phyloP scores from a whole-genome alignment of 2,329 filamentous ascomycete species.

The Venturia pyrina region DNA sequence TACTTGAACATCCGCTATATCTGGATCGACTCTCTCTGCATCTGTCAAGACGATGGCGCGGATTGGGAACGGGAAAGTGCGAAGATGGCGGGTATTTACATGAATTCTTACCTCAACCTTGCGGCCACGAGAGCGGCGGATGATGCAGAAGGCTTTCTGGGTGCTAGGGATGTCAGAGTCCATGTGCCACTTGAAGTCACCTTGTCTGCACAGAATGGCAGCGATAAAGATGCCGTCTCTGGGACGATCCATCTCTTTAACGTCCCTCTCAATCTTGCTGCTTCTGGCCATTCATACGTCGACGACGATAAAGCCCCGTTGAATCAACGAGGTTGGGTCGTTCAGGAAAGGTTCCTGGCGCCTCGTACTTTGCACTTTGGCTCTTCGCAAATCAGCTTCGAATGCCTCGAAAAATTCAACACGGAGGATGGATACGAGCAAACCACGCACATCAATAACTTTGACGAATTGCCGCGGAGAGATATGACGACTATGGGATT shows the following conservation, averaged over 20 bases:
- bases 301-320: constrained; percentile 2
- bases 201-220: background rate
- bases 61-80: constrained; percentile 16
- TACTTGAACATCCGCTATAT: constrained; percentile 26
- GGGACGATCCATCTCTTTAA: background rate
- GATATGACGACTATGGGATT: background rate
- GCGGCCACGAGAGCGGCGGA: constrained; percentile 11
- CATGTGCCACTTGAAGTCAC: background rate
- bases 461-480: background rate
- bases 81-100: constrained; percentile 17
- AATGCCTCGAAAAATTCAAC: background rate
- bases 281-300: background rate
- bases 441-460: background rate
- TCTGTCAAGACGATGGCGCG: constrained; percentile 17
- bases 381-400: background rate
- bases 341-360: constrained; percentile 18
- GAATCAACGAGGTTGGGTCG: constrained; percentile 17
- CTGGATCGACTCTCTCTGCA: constrained; percentile 22
- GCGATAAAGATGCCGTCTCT: background rate
- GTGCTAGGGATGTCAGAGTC: background rate
- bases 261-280: background rate
- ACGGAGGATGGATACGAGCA: constrained; percentile 4
- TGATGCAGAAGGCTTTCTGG: constrained; percentile 1
- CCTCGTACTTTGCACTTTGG: constrained; percentile 16
- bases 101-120: constrained; percentile 14